Evolutionary conservation across 1,284 basidiomycete genomes (phyloP), one percentile per base, ranked within the genome.

Genomic region (Ceratobasidium papillatum): DNA sequence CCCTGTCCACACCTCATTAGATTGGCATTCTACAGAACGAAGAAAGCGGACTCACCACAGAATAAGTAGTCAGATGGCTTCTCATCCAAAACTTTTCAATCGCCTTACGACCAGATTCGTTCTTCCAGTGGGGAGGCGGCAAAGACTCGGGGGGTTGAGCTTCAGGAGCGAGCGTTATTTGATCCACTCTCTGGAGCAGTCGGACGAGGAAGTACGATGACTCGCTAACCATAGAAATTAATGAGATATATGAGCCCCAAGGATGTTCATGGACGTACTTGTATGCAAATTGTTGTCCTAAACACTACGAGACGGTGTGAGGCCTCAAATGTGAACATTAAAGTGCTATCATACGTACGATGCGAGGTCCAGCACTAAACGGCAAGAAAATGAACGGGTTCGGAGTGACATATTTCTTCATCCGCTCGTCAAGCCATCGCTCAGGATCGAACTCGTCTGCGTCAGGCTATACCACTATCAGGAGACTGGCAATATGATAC

Each of bases 331-430:
- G 3, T n/a, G 11, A 25, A 38, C n/a, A 5, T 4, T 38, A 3
- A 12, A 14, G 14, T 14, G 22, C 52, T 12, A 17, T 4, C 7
- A 51, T 41, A 62, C 69, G 36, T 17, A 72, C 88, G 2, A 87
- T 81, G 3, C 68, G 64, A 49, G 87, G 87, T 0, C 85, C 87
- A 36, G 69, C 69, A 78, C 89, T 88, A 84, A 89, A 89, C 3
- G 89, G 88, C 1, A 87, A 79, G 81, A 89, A 89, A 72, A 89
- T 88, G 80, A 85, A 88, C 1, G 88, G 88, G 76, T 89, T 89
- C 0, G 84, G 83, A 0, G 83, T 84, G 22, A 88, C 81, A 76
- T 88, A 88, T 76, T 85, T 86, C 43, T 82, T 81, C 11, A 87
- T 64, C 30, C 88, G 82, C 22, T 85, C 83, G 78, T 89, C 88